Base-by-base conservation (phyloP, 495 filamentous ascomycete species). In the Aspergillus incahuasiensis region DNA sequence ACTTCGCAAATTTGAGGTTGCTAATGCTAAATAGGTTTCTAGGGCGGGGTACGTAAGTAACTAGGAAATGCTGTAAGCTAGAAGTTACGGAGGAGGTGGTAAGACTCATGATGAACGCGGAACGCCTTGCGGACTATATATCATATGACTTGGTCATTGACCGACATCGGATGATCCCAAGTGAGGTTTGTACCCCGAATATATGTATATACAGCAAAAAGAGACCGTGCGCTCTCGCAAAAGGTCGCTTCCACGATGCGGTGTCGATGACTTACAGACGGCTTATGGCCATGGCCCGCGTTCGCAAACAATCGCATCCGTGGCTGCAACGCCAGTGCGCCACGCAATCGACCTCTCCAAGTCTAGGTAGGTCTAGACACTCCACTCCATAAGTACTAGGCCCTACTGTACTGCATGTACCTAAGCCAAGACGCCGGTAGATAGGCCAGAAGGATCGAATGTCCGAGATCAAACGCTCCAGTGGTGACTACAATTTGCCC, bases 401-500 rank as follows among this genome's bases (percentile, higher is more conserved):
- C 12, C 13, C 12, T 15, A 2, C 12, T 35, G 32, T 35, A 35
- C 6, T 35, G 13, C 6, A 12, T 12, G 2, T 49, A 19, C 9
- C 6, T 44, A 18, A 46, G 16, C 20, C 24, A 45, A 13, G 53
- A 50, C 50, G 38, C 54, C 32, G 34, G 38, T 43, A 21, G 28
- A 54, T 15, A 35, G 32, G 9, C 8, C 32, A 11, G 32, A 9
- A 15, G 9, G 5, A 15, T 35, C 32, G 32, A 35, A 35, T 12
- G 32, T 35, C 13, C 32, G 32, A 35, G 32, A 35, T 35, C 12
- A 11, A 35, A 35, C 6, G 25, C 25, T 54, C 19, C 15, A 15
- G 18, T 34, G 3, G 9, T 13, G 5, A 39, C 32, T 75, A 86
- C 62, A 86, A 63, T 59, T 79, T 83, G 42, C 81, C 72, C 60